Conservation (phyloP, 164 flowering plant genomes). For the Berberis thunbergii region DNA sequence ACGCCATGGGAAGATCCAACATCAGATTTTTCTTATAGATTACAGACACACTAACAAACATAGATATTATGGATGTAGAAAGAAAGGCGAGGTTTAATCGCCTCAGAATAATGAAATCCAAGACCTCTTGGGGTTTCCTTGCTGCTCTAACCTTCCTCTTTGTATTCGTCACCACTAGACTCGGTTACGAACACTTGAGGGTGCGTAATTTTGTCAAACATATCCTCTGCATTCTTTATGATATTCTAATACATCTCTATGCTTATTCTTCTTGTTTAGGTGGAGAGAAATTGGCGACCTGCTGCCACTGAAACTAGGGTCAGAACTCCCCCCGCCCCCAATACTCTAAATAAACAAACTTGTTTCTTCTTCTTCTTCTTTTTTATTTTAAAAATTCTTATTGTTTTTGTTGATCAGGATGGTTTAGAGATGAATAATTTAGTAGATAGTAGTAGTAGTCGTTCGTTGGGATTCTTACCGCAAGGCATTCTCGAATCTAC, state of each 20-base stretch:
- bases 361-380: no score
- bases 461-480: not conserved
- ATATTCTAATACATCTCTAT: not conserved
- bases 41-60: not conserved
- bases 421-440: not conserved
- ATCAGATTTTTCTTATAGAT: not conserved
- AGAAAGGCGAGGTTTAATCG: no score
- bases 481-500: not conserved
- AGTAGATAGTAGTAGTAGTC: constrained; percentile 6
- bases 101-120: constrained; percentile 3
- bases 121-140: constrained; percentile 13
- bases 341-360: no score
- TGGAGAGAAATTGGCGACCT: constrained; percentile 15
- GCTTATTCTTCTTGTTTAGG: constrained; percentile 4
- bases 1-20: no score
- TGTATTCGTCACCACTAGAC: constrained; percentile 13
- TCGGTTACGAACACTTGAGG: constrained; percentile 16
- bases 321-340: no score
- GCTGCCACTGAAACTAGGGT: not conserved
- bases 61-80: not conserved
- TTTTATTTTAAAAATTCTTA: no score
- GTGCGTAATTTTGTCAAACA: not conserved
- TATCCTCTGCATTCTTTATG: not conserved
- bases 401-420: no score
- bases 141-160: constrained; percentile 12